phyloP scores from a whole-genome alignment of 1,284 basidiomycete species.

The Amylostereum chailletii region DNA sequence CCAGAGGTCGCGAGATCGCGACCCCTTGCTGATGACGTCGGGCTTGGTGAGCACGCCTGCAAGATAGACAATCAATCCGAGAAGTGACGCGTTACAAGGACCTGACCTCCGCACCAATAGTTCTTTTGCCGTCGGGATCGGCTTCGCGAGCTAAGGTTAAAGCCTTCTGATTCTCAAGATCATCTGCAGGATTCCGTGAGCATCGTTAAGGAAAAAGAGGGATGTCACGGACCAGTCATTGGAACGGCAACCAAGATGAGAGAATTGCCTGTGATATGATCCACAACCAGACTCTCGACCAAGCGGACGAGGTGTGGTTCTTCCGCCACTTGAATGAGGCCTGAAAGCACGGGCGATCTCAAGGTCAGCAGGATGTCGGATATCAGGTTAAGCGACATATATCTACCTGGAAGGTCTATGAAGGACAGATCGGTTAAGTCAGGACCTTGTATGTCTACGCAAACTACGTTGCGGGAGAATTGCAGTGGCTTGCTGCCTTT shows the following conservation, averaged over 20 bases:
- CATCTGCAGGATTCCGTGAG: conserved; percentile 31
- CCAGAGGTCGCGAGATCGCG: conserved; percentile 50
- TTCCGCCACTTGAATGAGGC: conserved; percentile 27
- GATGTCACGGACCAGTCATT: conserved; percentile 24
- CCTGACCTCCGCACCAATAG: conserved; percentile 37
- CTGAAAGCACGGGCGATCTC: conserved; percentile 11
- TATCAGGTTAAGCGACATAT: not conserved
- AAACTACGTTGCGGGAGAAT: conserved; percentile 37
- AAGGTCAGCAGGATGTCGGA: not conserved
- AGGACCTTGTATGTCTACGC: conserved; percentile 34
- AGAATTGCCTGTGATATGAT: conserved; percentile 27
- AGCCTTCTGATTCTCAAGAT: conserved; percentile 57
- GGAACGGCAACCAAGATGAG: conserved; percentile 31
- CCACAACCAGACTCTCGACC: conserved; percentile 27
- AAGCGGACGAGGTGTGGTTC: conserved; percentile 21
- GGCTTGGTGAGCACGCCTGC: conserved; percentile 62
- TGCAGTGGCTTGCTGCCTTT: conserved; percentile 12
- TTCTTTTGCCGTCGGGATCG: conserved; percentile 45
- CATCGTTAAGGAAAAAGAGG: not conserved
- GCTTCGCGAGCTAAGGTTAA: conserved; percentile 40
- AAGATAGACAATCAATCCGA: not conserved
- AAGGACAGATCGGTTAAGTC: conserved; percentile 35
- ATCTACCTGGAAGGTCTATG: conserved; percentile 35
- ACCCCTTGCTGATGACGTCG: conserved; percentile 39
- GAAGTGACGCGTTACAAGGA: not conserved